Conservation (phyloP, 805 yeast genomes). For the Lipomyces sp. region DNA sequence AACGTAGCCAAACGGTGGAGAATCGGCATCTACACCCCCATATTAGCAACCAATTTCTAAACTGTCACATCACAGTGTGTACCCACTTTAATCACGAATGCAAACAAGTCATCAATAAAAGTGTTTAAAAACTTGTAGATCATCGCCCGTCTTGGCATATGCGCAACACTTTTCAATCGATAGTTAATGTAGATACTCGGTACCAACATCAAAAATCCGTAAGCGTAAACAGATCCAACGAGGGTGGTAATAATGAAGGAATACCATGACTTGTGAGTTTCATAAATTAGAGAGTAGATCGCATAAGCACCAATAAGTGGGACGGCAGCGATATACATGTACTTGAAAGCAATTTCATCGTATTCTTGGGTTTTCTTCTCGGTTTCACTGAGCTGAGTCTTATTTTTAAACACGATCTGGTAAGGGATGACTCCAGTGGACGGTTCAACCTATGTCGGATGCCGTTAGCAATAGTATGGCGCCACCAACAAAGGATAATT, state of each 20-base stretch:
- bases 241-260: conserved; percentile 50
- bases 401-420: conserved; percentile 44
- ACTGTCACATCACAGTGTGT: background rate
- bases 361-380: conserved; percentile 51
- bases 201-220: conserved; percentile 50
- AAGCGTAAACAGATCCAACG: conserved; percentile 51
- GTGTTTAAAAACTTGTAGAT: conserved; percentile 51
- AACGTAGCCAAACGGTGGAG: conserved; percentile 51
- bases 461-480: background rate
- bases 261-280: conserved; percentile 52
- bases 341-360: conserved; percentile 49
- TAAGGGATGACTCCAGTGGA: conserved; percentile 36
- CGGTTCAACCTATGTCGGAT: conserved; percentile 25
- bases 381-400: conserved; percentile 47
- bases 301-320: conserved; percentile 50
- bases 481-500: background rate
- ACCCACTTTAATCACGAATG: conserved; percentile 47
- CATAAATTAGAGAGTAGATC: conserved; percentile 47
- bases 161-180: conserved; percentile 52
- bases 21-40: conserved; percentile 46
- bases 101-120: conserved; percentile 50
- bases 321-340: conserved; percentile 46
- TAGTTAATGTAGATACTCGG: conserved; percentile 52
- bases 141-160: conserved; percentile 51
- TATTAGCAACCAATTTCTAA: background rate